Conservation (phyloP, 768 basidiomycete genomes). For the Kockovaella imperatae region DNA sequence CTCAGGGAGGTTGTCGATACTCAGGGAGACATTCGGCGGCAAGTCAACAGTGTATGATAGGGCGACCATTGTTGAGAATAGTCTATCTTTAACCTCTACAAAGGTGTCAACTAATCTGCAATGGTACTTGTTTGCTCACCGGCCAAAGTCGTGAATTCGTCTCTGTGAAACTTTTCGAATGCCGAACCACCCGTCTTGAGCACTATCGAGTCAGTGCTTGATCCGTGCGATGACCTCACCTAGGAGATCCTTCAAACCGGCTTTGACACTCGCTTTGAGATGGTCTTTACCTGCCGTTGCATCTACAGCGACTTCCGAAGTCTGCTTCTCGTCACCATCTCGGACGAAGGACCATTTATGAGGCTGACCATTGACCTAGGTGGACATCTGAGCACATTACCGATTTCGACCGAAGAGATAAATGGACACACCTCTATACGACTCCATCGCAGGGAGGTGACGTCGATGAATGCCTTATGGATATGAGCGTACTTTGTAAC, state of each 20-base stretch:
- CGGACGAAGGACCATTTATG: constrained; percentile 78
- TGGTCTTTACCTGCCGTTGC: constrained; percentile 58
- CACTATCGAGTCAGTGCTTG: constrained; percentile 47
- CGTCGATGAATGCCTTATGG: constrained; percentile 57
- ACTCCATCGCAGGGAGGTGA: constrained; percentile 77
- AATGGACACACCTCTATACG: constrained; percentile 54
- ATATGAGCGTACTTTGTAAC: constrained; percentile 74
- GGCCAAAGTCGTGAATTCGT: constrained; percentile 71
- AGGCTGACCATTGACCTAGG: constrained; percentile 41
- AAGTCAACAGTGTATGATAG: constrained; percentile 59
- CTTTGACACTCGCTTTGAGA: constrained; percentile 56
- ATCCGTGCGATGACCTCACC: constrained; percentile 49
- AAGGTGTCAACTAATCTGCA: not conserved
- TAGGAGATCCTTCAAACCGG: constrained; percentile 71
- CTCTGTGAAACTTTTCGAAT: constrained; percentile 70
- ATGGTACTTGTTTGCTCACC: constrained; percentile 36
- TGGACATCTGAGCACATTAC: not conserved
- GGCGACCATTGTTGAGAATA: constrained; percentile 83
- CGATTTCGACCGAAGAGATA: not conserved
- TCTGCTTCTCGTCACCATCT: constrained; percentile 82
- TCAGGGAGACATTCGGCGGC: constrained; percentile 34
- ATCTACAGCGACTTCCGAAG: constrained; percentile 56
- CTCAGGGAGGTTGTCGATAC: constrained; percentile 42
- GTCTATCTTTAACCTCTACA: constrained; percentile 68
- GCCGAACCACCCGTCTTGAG: constrained; percentile 83